phyloP scores from a whole-genome alignment of 257 asterid genomes.

The Capsicum chinense region DNA sequence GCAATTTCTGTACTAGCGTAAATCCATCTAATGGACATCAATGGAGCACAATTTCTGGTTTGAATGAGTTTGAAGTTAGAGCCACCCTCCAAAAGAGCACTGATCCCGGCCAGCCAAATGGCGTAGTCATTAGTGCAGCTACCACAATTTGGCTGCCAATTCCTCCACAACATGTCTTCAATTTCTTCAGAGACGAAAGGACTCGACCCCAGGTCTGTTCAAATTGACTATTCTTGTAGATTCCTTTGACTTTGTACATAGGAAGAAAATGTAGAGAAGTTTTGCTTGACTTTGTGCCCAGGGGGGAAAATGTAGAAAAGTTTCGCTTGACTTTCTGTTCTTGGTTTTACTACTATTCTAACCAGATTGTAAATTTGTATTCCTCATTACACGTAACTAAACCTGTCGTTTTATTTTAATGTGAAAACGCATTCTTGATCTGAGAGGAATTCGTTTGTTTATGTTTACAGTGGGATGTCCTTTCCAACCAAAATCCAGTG shows the following conservation, averaged over 20 bases:
- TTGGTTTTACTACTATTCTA: neutral
- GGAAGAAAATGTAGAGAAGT: neutral
- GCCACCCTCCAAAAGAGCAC: conserved; percentile 69
- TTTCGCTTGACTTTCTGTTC: neutral
- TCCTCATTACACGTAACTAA: neutral
- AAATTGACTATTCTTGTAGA: neutral
- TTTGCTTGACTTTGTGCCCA: neutral
- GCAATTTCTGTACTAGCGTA: conserved; percentile 76
- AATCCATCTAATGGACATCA: conserved; percentile 74
- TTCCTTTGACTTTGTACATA: neutral
- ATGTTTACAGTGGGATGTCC: conserved; percentile 83
- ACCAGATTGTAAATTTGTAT: neutral
- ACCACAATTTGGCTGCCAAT: conserved; percentile 94
- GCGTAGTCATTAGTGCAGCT: conserved; percentile 84
- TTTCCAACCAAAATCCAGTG: conserved; percentile 83
- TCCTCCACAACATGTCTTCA: conserved; percentile 69
- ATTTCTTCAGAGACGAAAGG: conserved; percentile 75
- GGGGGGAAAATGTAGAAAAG: neutral
- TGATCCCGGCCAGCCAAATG: conserved; percentile 88
- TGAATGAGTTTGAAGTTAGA: conserved; percentile 75
- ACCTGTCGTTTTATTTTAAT: neutral
- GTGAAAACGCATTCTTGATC: neutral
- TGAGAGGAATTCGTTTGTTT: conserved; percentile 1
- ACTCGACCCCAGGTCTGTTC: conserved; percentile 71
- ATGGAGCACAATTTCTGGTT: conserved; percentile 73